phyloP scores from a whole-genome alignment of 768 basidiomycete genomes.

The Termitomyces sp. region DNA sequence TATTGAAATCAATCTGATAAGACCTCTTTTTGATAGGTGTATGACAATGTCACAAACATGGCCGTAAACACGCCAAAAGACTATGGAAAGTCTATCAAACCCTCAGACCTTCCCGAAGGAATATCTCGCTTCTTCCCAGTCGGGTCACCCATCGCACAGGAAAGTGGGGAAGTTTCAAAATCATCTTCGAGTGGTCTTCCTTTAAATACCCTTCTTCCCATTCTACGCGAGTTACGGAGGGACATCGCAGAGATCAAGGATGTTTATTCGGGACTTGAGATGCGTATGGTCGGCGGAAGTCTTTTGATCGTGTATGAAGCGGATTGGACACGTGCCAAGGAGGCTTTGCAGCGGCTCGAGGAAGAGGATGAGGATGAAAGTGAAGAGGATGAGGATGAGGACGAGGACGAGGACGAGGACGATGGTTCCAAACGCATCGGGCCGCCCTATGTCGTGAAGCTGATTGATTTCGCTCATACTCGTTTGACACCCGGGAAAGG shows the following conservation, averaged over 20 bases:
- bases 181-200: conserved; percentile 48
- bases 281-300: conserved; percentile 81
- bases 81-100: conserved; percentile 74
- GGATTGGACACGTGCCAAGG: conserved; percentile 28
- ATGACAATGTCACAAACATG: conserved; percentile 50
- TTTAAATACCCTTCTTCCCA: conserved; percentile 39
- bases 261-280: conserved; percentile 47
- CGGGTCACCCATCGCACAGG: conserved; percentile 11
- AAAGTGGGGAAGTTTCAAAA: not conserved
- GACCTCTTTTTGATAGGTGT: conserved; percentile 46
- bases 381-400: conserved; percentile 8
- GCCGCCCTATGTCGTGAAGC: conserved; percentile 57
- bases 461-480: conserved; percentile 97
- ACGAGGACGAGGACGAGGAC: conserved; percentile 10
- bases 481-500: conserved; percentile 61
- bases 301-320: conserved; percentile 73
- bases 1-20: not conserved
- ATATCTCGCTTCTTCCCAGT: conserved; percentile 76
- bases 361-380: conserved; percentile 11
- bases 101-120: conserved; percentile 67
- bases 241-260: conserved; percentile 47
- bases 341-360: conserved; percentile 12
- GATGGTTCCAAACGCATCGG: conserved; percentile 28
- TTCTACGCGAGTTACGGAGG: conserved; percentile 49
- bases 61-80: conserved; percentile 62